Evolutionary conservation across 352 stramenopile genomes (phyloP), one percentile per base, ranked within the genome.

Genomic region (Phytophthora meadii): DNA sequence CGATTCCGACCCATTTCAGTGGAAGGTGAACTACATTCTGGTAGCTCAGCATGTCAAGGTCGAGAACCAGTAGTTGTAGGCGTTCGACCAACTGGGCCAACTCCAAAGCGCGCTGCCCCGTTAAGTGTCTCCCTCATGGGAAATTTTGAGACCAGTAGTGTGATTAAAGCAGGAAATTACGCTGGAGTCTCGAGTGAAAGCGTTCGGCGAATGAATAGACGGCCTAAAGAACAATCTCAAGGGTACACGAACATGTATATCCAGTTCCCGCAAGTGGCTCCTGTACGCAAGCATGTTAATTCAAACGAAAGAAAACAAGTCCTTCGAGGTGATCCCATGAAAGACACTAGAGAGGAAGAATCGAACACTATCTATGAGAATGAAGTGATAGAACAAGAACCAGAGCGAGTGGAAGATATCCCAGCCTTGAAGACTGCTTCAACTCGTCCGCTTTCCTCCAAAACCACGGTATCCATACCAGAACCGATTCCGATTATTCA

Each of bases 201-300:
- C 30, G 30, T 36, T 36, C 8, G 8, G 30, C 30, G 30, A 36
- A 12, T 36, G 10, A 57, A 56, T 25, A 19, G 11, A n/a, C 25
- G 9, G 2, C 25, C 37, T 32, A 1, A 5, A n/a, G 52, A 22
- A 0, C 24, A 48, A 5, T 22, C 32, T 14, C 24, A 41, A 22
- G 39, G 30, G 4, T 76, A 72, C 24, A 65, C 67, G 7, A 90
- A 68, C 39, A 65, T 79, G 32, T 88, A 88, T 49, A 72, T 92
- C 28, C 83, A 90, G 42, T 92, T 92, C 45, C 83, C 82, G 1
- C 60, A 82, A 17, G 54, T 88, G 1, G 17, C 61, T 10, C 81
- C 83, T 0, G 66, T 73, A 5, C 62, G 66, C 1, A 75, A 65
- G 15, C 66, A 62, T 1, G 28, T 90, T 46, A 58, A 52, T 27